Base-by-base conservation (phyloP, 2,329 filamentous ascomycete species). In the Lecanosticta acicola region DNA sequence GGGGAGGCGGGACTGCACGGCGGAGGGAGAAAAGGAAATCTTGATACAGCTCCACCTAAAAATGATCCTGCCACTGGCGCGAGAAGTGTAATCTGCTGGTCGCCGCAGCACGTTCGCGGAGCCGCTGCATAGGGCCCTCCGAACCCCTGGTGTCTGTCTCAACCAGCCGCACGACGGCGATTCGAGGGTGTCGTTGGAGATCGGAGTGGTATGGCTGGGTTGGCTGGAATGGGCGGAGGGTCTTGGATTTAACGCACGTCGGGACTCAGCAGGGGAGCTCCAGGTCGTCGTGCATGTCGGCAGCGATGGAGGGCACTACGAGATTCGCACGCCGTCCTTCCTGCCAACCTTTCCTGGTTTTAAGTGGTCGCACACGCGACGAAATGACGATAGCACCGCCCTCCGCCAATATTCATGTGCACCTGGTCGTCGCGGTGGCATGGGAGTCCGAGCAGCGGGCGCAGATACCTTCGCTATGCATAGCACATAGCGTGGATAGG, bases 141-240 rank as follows among this genome's bases (percentile, higher is more conserved):
- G 24, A n/a, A n/a, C n/a, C n/a, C n/a, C n/a, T n/a, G n/a, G n/a
- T n/a, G n/a, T 35, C 39, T 48, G 44, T 46, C 44, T 46, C 41
- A 37, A 32, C 49, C 54, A 50, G 54, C 51, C 45, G 43, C 43
- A 46, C 39, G 39, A 36, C 34, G 43, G 32, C 51, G 53, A 54
- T 56, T 45, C 32, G 43, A 50, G 39, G 32, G 34, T 42, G 33
- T 35, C 50, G 32, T 46, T 46, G 47, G 38, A 44, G 55, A 54
- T 54, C 50, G 50, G 47, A 43, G 47, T 29, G 42, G 32, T 35
- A 40, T 29, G 7, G 43, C 47, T 32, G 29, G 49, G 29, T n/a
- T 36, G 19, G 24, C 45, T 52, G 53, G 50, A 41, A 10, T 24
- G n/a, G n/a, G n/a, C 18, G 36, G 17, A 29, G 24, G 33, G 39